Evolutionary conservation across 805 yeast genomes (phyloP).

Genomic region (Torulaspora franciscae): DNA sequence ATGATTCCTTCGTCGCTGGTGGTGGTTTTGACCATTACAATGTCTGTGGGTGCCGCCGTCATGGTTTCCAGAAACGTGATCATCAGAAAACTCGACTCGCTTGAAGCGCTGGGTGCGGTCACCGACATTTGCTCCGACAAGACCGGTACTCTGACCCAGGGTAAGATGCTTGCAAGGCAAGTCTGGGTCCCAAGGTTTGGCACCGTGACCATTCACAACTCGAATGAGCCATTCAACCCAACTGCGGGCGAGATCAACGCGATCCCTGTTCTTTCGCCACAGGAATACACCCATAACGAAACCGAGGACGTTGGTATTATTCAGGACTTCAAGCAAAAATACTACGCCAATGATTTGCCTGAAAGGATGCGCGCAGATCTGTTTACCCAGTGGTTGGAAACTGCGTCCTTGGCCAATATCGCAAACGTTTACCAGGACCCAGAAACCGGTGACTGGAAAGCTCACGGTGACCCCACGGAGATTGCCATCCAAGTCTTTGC

Average conservation of each 20-base stretch:
- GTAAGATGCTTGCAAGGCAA: slow-evolving; percentile 83
- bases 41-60: slow-evolving; percentile 91
- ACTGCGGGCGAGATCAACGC: slow-evolving; percentile 84
- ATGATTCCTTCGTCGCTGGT: slow-evolving; percentile 99
- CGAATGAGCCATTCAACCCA: slow-evolving; percentile 80
- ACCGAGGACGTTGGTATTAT: slow-evolving; percentile 31
- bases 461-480: slow-evolving; percentile 87
- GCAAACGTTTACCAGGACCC: slow-evolving; percentile 56
- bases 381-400: slow-evolving; percentile 49
- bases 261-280: slow-evolving; percentile 64
- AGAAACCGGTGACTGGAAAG: slow-evolving; percentile 54
- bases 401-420: slow-evolving; percentile 76
- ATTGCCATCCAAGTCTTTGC: slow-evolving; percentile 80
- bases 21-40: slow-evolving; percentile 92
- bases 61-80: slow-evolving; percentile 95
- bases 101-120: slow-evolving; percentile 91
- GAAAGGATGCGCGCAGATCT: slow-evolving; percentile 17
- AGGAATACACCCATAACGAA: slow-evolving; percentile 29
- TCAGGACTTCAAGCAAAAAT: slow-evolving; percentile 23
- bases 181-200: slow-evolving; percentile 80
- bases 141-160: slow-evolving; percentile 86
- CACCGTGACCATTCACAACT: slow-evolving; percentile 54
- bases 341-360: slow-evolving; percentile 17
- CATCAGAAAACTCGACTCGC: slow-evolving; percentile 87
- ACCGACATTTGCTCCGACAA: slow-evolving; percentile 91